Conservation (phyloP, 2,329 filamentous ascomycete genomes). For the Aspergillus luchuensis region DNA sequence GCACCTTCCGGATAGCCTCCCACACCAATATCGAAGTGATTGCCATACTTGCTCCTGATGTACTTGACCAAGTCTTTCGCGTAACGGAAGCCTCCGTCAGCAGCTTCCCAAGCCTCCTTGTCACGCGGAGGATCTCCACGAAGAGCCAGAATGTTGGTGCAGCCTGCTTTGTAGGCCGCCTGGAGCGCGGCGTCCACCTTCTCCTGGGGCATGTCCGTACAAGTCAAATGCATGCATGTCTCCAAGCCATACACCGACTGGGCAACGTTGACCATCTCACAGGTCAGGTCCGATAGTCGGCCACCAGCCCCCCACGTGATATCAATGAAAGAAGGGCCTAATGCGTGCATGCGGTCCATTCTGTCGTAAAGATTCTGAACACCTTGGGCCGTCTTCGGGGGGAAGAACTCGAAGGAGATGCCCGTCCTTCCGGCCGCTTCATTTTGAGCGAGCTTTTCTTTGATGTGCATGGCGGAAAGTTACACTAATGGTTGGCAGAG, state of each 20-base stretch:
- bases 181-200: conserved; percentile 88
- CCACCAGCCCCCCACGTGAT: conserved; percentile 98
- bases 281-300: conserved; percentile 84
- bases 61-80: conserved; percentile 87
- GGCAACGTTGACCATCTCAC: conserved; percentile 95
- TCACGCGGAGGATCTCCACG: conserved; percentile 92
- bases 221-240: conserved; percentile 98
- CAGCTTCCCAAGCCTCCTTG: conserved; percentile 88
- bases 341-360: conserved; percentile 97
- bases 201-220: conserved; percentile 93
- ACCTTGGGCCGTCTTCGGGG: conserved; percentile 84
- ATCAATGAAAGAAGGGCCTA: conserved; percentile 94
- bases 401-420: conserved; percentile 99
- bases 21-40: conserved; percentile 96
- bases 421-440: conserved; percentile 77
- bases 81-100: conserved; percentile 85
- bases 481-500: conserved; percentile 12
- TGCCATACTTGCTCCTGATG: conserved; percentile 75
- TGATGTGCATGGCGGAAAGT: conserved; percentile 80
- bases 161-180: conserved; percentile 89
- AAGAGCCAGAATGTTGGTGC: conserved; percentile 94
- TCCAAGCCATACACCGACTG: conserved; percentile 95
- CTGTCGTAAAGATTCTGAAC: conserved; percentile 99
- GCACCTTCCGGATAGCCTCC: conserved; percentile 95
- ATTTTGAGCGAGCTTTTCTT: conserved; percentile 82